Evolutionary conservation across 2,329 filamentous ascomycete genomes (phyloP), one percentile per base, ranked within the genome.

Genomic region (Ustilaginoidea virens): DNA sequence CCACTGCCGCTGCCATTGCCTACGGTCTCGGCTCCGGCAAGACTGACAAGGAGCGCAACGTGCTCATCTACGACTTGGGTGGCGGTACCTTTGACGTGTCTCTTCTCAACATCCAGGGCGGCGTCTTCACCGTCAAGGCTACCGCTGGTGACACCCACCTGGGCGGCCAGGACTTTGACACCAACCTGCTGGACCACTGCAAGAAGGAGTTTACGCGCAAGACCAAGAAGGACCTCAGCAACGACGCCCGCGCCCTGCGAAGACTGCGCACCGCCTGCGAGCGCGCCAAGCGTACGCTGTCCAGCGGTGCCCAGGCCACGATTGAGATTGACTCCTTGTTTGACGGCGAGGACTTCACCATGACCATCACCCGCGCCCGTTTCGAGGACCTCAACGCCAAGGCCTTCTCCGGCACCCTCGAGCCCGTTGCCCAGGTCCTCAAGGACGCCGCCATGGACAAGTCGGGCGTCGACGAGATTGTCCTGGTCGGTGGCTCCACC

Each of bases 61-160:
- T 98, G 52, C 74, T 98, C 45, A 96, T 98, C 69, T 98, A 96
- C 71, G 90, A 98, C 77, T 78, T 98, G 40, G 90, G 90, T 74
- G 90, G 90, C 74, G 90, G 90, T 74, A 98, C 90, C 58, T 98
- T 98, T 65, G 90, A 98, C 94, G 90, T 98, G 17, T 96, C 90
- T 40, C 82, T 96, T 45, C 74, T 98, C 25, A 87, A 93, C 72
- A 96, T 98, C 57, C 85, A 96, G 66, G 86, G 87, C 55, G 90
- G 90, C 71, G 90, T 98, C 51, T 98, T 98, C 74, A 93, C 87
- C 41, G 90, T 96, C 58, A 92, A 92, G 75, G 86, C 87, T 38
- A 96, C 90, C 35, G 86, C 87, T 51, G 90, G 90, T 74, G 87
- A 98, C 52, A 94, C 85, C 51, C 86, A 94, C 58, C 66, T 94